These are phyloP conservation scores for Penicillium brevicompactum DNA, from an alignment of 2,329 filamentous ascomycete species.

Conservation along the genomic window DNA sequence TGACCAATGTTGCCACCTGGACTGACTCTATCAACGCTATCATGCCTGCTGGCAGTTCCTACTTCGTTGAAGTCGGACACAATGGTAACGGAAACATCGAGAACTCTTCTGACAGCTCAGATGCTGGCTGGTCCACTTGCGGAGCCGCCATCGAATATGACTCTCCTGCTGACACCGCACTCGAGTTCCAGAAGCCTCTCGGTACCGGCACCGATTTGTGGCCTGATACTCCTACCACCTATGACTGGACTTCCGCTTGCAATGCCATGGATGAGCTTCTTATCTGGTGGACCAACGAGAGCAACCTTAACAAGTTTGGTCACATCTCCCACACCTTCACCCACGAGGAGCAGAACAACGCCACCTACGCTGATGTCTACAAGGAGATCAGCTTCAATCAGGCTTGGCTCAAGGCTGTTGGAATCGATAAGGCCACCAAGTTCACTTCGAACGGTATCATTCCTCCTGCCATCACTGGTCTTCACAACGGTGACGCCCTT, in stretches of 20 bases:
- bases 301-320: slow-evolving; percentile 57
- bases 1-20: slow-evolving; percentile 50
- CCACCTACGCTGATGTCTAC: slow-evolving; percentile 58
- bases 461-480: slow-evolving; percentile 64
- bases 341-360: slow-evolving; percentile 61
- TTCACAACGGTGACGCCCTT: slow-evolving; percentile 66
- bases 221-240: slow-evolving; percentile 48
- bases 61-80: slow-evolving; percentile 57
- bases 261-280: slow-evolving; percentile 53
- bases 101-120: slow-evolving; percentile 25
- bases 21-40: slow-evolving; percentile 46
- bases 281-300: slow-evolving; percentile 55
- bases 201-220: slow-evolving; percentile 55
- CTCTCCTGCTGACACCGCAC: slow-evolving; percentile 48
- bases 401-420: slow-evolving; percentile 59
- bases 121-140: slow-evolving; percentile 29
- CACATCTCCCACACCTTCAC: slow-evolving; percentile 67
- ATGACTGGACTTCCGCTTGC: slow-evolving; percentile 55
- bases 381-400: slow-evolving; percentile 64
- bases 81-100: slow-evolving; percentile 59
- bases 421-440: slow-evolving; percentile 48
- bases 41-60: slow-evolving; percentile 55
- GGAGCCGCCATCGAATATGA: slow-evolving; percentile 49
- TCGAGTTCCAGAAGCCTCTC: slow-evolving; percentile 54
- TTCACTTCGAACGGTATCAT: slow-evolving; percentile 61